Evolutionary conservation across 345 rosid species (phyloP).

Genomic region (Linum tenue): DNA sequence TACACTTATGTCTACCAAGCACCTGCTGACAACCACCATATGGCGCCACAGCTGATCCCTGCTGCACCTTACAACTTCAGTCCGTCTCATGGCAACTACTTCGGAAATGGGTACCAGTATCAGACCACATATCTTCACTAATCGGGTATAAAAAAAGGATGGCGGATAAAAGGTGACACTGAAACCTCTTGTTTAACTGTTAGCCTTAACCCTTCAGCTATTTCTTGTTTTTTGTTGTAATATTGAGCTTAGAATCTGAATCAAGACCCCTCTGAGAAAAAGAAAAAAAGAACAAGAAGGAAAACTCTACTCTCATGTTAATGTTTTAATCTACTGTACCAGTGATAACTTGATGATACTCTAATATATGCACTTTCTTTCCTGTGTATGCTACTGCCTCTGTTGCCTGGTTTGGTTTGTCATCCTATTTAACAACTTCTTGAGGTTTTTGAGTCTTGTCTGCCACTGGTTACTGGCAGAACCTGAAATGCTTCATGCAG

Average conservation of each 20-base stretch:
- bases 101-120: conserved; percentile 87
- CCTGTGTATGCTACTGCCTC: conserved; percentile 15
- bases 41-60: conserved; percentile 35
- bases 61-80: conserved; percentile 59
- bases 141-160: conserved; percentile 17
- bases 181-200: conserved; percentile 51
- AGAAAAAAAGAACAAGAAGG: background rate
- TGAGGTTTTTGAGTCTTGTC: no score
- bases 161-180: conserved; percentile 36
- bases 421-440: no score
- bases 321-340: conserved; percentile 42
- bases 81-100: conserved; percentile 80
- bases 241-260: conserved; percentile 55
- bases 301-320: conserved; percentile 20
- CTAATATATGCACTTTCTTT: conserved; percentile 48
- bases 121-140: conserved; percentile 78
- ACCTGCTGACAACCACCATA: conserved; percentile 47
- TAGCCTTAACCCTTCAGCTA: conserved; percentile 45
- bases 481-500: no score
- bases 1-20: conserved; percentile 55
- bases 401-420: background rate
- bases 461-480: no score
- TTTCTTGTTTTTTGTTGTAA: conserved; percentile 29
- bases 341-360: conserved; percentile 39
- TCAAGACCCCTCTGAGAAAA: conserved; percentile 3